phyloP scores from a whole-genome alignment of 2,329 filamentous ascomycete genomes.

The Phyllosticta citriasiana region DNA sequence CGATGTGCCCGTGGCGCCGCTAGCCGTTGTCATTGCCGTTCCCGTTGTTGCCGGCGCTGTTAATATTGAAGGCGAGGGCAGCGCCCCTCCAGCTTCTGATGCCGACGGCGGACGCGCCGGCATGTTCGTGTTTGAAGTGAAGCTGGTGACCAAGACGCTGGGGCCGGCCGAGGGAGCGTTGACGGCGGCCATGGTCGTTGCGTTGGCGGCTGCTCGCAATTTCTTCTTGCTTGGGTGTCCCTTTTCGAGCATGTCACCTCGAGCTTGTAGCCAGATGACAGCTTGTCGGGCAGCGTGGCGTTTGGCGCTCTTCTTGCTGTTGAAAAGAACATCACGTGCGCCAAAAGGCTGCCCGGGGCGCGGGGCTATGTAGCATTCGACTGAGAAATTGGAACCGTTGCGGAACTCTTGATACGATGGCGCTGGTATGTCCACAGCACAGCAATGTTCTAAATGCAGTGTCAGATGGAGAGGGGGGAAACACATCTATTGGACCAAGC shows the following conservation, averaged over 20 bases:
- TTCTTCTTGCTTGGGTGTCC: slow-evolving; percentile 24
- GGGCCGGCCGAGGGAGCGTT: neutral
- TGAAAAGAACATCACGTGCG: slow-evolving; percentile 21
- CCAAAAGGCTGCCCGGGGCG: slow-evolving; percentile 25
- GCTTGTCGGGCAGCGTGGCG: slow-evolving; percentile 32
- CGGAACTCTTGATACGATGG: slow-evolving; percentile 30
- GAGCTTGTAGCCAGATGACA: slow-evolving; percentile 30
- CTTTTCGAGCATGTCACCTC: slow-evolving; percentile 24
- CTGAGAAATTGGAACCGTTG: slow-evolving; percentile 23
- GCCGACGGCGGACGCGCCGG: neutral
- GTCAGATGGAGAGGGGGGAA: slow-evolving; percentile 1
- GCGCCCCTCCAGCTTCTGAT: no score
- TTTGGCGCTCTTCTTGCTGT: slow-evolving; percentile 33
- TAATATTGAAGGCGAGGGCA: neutral
- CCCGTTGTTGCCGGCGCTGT: neutral
- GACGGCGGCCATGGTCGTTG: neutral
- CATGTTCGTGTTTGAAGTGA: neutral
- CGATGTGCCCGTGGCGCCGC: neutral
- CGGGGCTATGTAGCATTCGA: slow-evolving; percentile 19
- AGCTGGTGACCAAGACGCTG: neutral
- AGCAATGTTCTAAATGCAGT: slow-evolving; percentile 22
- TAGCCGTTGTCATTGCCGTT: neutral
- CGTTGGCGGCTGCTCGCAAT: neutral
- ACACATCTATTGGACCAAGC: neutral
- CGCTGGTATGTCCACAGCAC: slow-evolving; percentile 15